Evolutionary conservation across 1,284 basidiomycete genomes (phyloP).

Genomic region (Xanthoconium separans): DNA sequence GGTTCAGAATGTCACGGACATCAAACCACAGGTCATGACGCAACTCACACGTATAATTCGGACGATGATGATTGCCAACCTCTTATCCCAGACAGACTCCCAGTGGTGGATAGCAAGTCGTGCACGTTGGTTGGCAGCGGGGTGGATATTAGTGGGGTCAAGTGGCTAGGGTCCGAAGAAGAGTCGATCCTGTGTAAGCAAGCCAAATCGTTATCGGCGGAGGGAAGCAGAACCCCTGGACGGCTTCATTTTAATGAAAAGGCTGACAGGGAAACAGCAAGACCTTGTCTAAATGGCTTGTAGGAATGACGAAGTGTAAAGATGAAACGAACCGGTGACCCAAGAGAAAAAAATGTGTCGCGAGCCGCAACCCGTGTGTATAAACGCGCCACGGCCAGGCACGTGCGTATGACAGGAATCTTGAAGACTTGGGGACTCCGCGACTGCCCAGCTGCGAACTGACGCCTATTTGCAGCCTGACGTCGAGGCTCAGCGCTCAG

Average conservation of each 20-base stretch:
- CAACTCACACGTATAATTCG: neutral
- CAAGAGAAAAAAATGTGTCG: neutral
- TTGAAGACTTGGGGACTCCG: constrained; percentile 5
- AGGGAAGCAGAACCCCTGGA: constrained; percentile 3
- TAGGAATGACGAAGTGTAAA: constrained; percentile 1
- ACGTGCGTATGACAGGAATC: constrained; percentile 12
- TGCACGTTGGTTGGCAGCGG: constrained; percentile 4
- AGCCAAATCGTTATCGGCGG: constrained; percentile 17
- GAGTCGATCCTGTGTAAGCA: constrained; percentile 2
- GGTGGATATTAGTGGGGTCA: constrained; percentile 8
- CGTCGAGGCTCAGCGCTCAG: neutral
- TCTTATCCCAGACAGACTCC: too few species aligned
- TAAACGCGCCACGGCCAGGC: constrained; percentile 16
- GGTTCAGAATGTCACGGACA: neutral
- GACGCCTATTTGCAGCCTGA: neutral
- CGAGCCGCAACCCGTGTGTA: neutral
- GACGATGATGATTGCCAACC: too few species aligned
- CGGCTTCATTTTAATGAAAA: constrained; percentile 9
- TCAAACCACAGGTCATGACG: neutral
- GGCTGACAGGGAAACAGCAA: constrained; percentile 8
- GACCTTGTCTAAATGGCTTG: neutral
- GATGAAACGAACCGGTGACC: constrained; percentile 19
- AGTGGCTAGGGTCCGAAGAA: constrained; percentile 1
- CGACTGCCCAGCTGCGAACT: neutral
- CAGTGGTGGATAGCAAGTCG: constrained; percentile 1